Evolutionary conservation across 371 early-diverging fungal genomes (phyloP).

Genomic region (Saksenaea vasiformis): DNA sequence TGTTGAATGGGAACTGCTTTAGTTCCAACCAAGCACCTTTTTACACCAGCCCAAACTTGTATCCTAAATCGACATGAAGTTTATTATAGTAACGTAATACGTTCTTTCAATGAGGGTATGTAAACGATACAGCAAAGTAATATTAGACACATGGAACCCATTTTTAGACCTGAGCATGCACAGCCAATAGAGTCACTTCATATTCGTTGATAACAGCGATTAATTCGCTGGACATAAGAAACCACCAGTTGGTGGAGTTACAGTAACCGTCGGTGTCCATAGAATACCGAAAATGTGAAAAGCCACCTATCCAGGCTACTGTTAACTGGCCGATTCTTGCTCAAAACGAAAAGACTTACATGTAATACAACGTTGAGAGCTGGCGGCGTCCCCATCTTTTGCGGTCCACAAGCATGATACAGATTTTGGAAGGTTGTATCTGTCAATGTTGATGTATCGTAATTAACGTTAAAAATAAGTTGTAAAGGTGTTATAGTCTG

Average conservation of each 20-base stretch:
- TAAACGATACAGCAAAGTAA: too few relatives aligned
- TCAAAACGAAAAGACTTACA: background rate
- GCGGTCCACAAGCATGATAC: slow-evolving; percentile 33
- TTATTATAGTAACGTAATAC: too few relatives aligned
- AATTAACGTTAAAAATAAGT: slow-evolving; percentile 7
- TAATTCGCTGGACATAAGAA: background rate
- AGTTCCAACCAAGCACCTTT: too few relatives aligned
- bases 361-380: background rate
- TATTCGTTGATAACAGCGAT: background rate
- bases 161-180: too few relatives aligned
- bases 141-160: too few relatives aligned
- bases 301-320: background rate
- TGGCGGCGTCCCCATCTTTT: slow-evolving; percentile 22
- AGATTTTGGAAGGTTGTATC: slow-evolving; percentile 29
- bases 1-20: too few relatives aligned
- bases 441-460: slow-evolving; percentile 10
- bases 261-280: background rate
- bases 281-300: background rate
- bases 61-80: too few relatives aligned
- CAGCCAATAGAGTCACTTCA: too few relatives aligned
- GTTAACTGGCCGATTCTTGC: background rate
- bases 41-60: too few relatives aligned
- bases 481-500: slow-evolving; percentile 7
- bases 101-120: too few relatives aligned
- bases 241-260: background rate